These are phyloP conservation scores for Lichtheimia hyalospora DNA, from an alignment of 371 early-diverging fungal species.

Conservation along the genomic window DNA sequence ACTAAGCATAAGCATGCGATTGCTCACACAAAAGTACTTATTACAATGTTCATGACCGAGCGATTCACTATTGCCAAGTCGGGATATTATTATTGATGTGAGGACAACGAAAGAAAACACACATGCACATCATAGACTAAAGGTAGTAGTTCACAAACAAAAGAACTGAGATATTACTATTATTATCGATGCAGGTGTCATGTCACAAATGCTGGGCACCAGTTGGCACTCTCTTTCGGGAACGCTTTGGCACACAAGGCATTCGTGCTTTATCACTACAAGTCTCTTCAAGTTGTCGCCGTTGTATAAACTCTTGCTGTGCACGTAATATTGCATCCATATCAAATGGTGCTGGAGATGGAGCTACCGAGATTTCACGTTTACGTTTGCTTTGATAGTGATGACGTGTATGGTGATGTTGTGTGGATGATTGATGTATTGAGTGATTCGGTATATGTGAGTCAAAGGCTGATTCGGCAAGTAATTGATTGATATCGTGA, in stretches of 20 bases:
- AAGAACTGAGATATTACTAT: background rate
- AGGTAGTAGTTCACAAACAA: background rate
- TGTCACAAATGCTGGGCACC: too few species aligned
- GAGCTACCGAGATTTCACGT: background rate
- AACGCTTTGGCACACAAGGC: background rate
- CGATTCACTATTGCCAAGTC: too few species aligned
- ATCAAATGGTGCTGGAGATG: slow-evolving; percentile 10
- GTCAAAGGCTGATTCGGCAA: background rate
- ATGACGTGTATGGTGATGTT: background rate
- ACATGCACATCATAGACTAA: too few species aligned
- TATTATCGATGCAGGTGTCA: too few species aligned
- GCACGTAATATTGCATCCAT: slow-evolving; percentile 10
- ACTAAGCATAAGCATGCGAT: too few species aligned
- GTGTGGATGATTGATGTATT: background rate
- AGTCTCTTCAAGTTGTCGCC: slow-evolving; percentile 3
- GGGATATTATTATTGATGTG: too few species aligned
- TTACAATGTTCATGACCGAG: too few species aligned
- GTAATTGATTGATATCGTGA: slow-evolving; percentile 1
- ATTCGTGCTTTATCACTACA: background rate
- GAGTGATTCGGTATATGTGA: background rate
- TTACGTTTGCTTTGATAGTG: background rate
- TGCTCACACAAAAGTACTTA: too few species aligned
- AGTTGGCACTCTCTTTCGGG: background rate
- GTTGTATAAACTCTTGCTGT: slow-evolving; percentile 8
- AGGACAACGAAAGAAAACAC: too few species aligned